Conservation (phyloP, 768 basidiomycete genomes). For the Termitomyces sp. region DNA sequence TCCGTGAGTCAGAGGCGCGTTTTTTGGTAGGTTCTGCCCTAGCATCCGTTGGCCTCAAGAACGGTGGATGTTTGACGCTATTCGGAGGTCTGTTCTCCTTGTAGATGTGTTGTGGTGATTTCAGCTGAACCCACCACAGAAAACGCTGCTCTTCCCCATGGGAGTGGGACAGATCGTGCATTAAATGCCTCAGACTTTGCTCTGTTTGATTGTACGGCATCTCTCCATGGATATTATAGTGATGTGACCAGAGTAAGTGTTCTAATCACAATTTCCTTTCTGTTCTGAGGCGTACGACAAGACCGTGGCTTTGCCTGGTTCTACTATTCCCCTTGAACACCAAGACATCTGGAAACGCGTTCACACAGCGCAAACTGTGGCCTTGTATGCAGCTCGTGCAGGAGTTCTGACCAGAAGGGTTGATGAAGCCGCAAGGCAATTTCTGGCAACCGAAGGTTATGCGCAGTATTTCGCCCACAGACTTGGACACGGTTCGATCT, state of each 20-base stretch:
- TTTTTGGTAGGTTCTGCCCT: slow-evolving; percentile 57
- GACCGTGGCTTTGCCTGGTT: slow-evolving; percentile 66
- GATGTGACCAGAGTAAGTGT: slow-evolving; percentile 70
- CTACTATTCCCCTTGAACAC: slow-evolving; percentile 51
- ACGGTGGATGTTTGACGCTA: slow-evolving; percentile 60
- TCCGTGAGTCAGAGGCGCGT: slow-evolving; percentile 69
- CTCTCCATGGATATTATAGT: slow-evolving; percentile 70
- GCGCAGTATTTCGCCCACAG: slow-evolving; percentile 74
- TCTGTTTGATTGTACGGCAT: slow-evolving; percentile 72
- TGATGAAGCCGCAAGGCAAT: slow-evolving; percentile 57
- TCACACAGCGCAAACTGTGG: slow-evolving; percentile 55
- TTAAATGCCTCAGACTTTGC: slow-evolving; percentile 59
- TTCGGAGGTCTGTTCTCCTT: slow-evolving; percentile 67
- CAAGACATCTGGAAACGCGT: slow-evolving; percentile 62
- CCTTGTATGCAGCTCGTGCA: slow-evolving; percentile 41
- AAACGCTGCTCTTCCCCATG: slow-evolving; percentile 86
- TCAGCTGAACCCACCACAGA: slow-evolving; percentile 38
- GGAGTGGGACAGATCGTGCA: slow-evolving; percentile 64
- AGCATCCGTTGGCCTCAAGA: slow-evolving; percentile 51
- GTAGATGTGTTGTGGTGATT: too few species aligned
- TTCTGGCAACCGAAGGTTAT: slow-evolving; percentile 40
- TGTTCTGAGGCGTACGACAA: slow-evolving; percentile 12
- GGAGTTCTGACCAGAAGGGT: slow-evolving; percentile 51
- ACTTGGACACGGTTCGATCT: slow-evolving; percentile 64
- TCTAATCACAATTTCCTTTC: neutral